Base-by-base conservation (phyloP, 106 monocot genomes). In the Cymbidium sinense region DNA sequence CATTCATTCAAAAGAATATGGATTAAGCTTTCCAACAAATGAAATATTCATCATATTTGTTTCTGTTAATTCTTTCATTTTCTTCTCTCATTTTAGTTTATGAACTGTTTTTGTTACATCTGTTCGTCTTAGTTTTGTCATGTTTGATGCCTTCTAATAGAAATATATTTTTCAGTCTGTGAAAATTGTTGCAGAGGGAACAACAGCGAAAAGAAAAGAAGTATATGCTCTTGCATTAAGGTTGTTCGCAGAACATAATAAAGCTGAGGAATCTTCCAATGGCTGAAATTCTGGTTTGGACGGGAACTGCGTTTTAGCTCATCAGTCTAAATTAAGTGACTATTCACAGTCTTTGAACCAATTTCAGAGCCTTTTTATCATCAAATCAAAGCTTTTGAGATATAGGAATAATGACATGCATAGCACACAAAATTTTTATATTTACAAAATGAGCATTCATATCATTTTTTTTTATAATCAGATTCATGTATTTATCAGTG, bases 211-310 rank as follows among this genome's bases (percentile, higher is more conserved):
- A 79, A 89, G 77, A 71, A 92, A 92, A 81, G 85, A 89, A 72
- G 81, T 92, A 8, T 89, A 92, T 84, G 87, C 87, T 0, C 85
- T 92, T 50, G 92, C 92, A 82, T 70, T 92, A 31, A 85, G 80
- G 47, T 69, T 92, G 67, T 87, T 77, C 64, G 87, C 79, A 72
- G 82, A 89, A 50, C 51, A 62, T 67, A 47, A 43, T 52, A 77
- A 84, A 81, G 70, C 19, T 44, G 61, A 79, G n/a, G 71, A 71
- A 29, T 21, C 6, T 44, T 70, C 76, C 4, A 43, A 62, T 54
- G 29, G 27, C 21, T 71, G n/a, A 39, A 36, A 71, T 3, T 39
- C 71, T 36, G 10, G 25, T 34, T 34, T 33, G 25, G n/a, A 15
- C 9, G 25, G 27, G 61, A 62, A 62, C 27, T 25, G 1, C 61